These are phyloP conservation scores for Periconia sp. DNA, from an alignment of 2,329 filamentous ascomycete species.

Conservation along the genomic window DNA sequence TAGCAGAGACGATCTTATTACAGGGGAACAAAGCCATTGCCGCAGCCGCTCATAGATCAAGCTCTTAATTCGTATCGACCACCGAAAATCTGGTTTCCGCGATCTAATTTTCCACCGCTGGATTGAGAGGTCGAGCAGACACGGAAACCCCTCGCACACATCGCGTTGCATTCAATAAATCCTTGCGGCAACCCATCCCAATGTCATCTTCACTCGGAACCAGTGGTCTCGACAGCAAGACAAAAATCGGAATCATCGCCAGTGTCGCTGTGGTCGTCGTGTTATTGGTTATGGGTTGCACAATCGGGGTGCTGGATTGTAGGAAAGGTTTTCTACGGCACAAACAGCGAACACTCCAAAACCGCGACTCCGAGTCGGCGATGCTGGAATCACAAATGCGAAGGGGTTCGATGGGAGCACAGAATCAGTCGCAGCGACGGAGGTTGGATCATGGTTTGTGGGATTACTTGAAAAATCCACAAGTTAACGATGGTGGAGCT, in stretches of 20 bases:
- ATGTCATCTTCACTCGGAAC: not conserved
- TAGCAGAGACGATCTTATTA: not conserved
- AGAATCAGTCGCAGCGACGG: not conserved
- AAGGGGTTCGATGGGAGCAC: conserved; percentile 1
- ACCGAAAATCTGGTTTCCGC: no score
- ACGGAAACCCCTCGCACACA: not conserved
- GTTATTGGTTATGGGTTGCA: conserved; percentile 12
- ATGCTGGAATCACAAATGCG: conserved; percentile 12
- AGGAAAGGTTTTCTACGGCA: conserved; percentile 4
- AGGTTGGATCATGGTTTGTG: conserved; percentile 8
- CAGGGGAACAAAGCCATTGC: not conserved
- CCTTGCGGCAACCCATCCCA: not conserved
- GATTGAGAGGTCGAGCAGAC: not conserved
- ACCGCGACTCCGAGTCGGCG: conserved; percentile 2
- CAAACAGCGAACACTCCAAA: not conserved
- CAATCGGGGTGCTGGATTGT: conserved; percentile 11
- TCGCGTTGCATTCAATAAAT: not conserved
- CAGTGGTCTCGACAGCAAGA: conserved; percentile 6
- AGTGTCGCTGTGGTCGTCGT: conserved; percentile 13
- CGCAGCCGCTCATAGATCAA: not conserved
- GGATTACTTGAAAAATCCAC: conserved; percentile 7
- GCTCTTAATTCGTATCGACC: no score
- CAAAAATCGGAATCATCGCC: conserved; percentile 17
- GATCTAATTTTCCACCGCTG: no score
- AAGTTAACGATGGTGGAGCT: not conserved